Percentiles rank a stretch among this genome's conserved stretches.
phyloP scores from a whole-genome alignment of 495 filamentous ascomycete genomes.

The Astrothelium macrocarpum region DNA sequence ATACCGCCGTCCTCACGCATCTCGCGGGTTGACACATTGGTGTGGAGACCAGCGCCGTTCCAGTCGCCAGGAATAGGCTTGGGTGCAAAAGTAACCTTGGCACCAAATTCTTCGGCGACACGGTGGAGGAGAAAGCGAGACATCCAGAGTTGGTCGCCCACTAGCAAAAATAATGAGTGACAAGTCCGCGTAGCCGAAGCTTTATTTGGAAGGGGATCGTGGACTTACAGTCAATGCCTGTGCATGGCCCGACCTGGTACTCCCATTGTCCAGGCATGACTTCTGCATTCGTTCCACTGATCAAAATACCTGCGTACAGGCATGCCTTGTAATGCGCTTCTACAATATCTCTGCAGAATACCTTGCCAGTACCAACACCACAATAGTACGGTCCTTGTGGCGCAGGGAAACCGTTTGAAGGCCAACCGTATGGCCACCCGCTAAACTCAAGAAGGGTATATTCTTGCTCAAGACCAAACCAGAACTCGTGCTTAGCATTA shows the following conservation, averaged over 20 bases:
- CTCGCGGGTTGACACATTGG: slow-evolving; percentile 79
- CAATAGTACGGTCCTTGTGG: slow-evolving; percentile 99
- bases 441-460: slow-evolving; percentile 83
- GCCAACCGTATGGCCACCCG: slow-evolving; percentile 92
- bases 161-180: slow-evolving; percentile 33
- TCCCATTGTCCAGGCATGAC: slow-evolving; percentile 99
- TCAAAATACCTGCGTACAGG: slow-evolving; percentile 81
- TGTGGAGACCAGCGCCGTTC: slow-evolving; percentile 98
- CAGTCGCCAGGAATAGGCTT: slow-evolving; percentile 99
- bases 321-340: slow-evolving; percentile 98
- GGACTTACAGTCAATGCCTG: slow-evolving; percentile 68
- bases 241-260: slow-evolving; percentile 95
- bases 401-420: slow-evolving; percentile 89
- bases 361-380: slow-evolving; percentile 93
- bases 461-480: slow-evolving; percentile 99
- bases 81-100: slow-evolving; percentile 89
- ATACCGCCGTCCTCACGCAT: slow-evolving; percentile 91
- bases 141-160: slow-evolving; percentile 97
- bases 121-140: slow-evolving; percentile 94
- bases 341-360: slow-evolving; percentile 96
- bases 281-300: slow-evolving; percentile 98
- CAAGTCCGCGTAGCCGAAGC: slow-evolving; percentile 18
- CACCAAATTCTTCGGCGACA: slow-evolving; percentile 94
- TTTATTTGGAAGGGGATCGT: neutral
- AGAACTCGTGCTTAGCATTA: slow-evolving; percentile 72